Evolutionary conservation across 1,139 yeast species (phyloP).

Genomic region (Blastobotrys proliferans): DNA sequence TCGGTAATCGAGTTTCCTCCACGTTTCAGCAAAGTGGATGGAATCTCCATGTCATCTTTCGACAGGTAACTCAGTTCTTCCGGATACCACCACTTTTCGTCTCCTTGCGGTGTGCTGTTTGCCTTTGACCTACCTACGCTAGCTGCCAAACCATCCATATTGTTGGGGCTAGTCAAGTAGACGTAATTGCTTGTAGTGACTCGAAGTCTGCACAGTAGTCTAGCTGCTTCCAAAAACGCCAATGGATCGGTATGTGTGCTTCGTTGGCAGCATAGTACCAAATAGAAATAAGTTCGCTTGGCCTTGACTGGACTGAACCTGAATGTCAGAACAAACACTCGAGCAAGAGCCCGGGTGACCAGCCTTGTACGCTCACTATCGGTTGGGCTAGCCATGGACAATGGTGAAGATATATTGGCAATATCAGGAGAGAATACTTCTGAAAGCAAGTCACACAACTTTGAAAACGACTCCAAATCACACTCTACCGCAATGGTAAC

Average conservation of each 20-base stretch:
- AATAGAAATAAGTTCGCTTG: conserved; percentile 28
- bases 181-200: conserved; percentile 46
- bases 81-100: conserved; percentile 55
- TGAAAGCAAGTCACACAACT: conserved; percentile 8
- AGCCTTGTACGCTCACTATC: conserved; percentile 16
- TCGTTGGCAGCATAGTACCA: conserved; percentile 24
- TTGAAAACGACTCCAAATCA: conserved; percentile 10
- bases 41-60: conserved; percentile 32
- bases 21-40: conserved; percentile 30
- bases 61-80: conserved; percentile 52
- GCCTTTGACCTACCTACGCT: conserved; percentile 50
- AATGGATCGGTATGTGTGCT: conserved; percentile 21
- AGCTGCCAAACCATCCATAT: conserved; percentile 64
- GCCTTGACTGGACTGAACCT: conserved; percentile 32
- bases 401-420: neutral
- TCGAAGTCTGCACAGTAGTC: conserved; percentile 55
- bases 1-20: conserved; percentile 5
- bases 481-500: conserved; percentile 12
- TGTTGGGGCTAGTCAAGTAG: conserved; percentile 52
- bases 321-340: conserved; percentile 34
- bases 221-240: conserved; percentile 47
- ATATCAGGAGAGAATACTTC: too few species aligned
- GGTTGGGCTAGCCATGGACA: neutral
- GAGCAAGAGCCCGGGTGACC: conserved; percentile 38
- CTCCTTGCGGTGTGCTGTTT: conserved; percentile 19